Conservation (phyloP, 2,329 filamentous ascomycete genomes). For the Xylogone sp. region DNA sequence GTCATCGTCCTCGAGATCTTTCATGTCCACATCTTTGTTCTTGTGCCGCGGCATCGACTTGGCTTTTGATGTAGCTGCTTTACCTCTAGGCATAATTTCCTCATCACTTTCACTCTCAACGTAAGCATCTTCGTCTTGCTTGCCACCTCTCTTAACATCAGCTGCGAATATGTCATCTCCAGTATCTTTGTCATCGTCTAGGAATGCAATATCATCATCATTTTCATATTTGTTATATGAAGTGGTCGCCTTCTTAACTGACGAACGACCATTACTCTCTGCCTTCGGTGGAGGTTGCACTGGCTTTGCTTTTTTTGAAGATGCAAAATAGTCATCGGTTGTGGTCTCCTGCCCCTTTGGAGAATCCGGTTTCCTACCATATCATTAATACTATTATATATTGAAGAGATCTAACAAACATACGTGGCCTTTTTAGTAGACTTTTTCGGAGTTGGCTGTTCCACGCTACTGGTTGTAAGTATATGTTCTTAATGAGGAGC, state of each 20-base stretch:
- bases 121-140: constrained; percentile 71
- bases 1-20: constrained; percentile 40
- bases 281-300: constrained; percentile 7
- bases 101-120: constrained; percentile 67
- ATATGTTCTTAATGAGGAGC: not conserved
- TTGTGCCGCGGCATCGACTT: constrained; percentile 31
- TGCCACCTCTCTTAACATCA: constrained; percentile 61
- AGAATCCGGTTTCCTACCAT: constrained; percentile 23
- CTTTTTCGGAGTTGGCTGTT: constrained; percentile 52
- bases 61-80: constrained; percentile 34
- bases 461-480: constrained; percentile 26
- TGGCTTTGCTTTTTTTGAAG: constrained; percentile 23
- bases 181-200: constrained; percentile 66
- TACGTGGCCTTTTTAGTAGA: constrained; percentile 55
- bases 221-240: constrained; percentile 25
- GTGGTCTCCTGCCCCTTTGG: constrained; percentile 28
- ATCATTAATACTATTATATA: not conserved
- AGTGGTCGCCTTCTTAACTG: constrained; percentile 21
- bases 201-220: constrained; percentile 53
- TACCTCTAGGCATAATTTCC: constrained; percentile 58
- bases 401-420: constrained; percentile 15
- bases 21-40: constrained; percentile 44
- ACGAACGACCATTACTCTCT: constrained; percentile 19
- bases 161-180: constrained; percentile 84
- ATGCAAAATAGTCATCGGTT: constrained; percentile 30